Conservation (phyloP, 2,329 filamentous ascomycete species). For the Epichloe sylvatica region DNA sequence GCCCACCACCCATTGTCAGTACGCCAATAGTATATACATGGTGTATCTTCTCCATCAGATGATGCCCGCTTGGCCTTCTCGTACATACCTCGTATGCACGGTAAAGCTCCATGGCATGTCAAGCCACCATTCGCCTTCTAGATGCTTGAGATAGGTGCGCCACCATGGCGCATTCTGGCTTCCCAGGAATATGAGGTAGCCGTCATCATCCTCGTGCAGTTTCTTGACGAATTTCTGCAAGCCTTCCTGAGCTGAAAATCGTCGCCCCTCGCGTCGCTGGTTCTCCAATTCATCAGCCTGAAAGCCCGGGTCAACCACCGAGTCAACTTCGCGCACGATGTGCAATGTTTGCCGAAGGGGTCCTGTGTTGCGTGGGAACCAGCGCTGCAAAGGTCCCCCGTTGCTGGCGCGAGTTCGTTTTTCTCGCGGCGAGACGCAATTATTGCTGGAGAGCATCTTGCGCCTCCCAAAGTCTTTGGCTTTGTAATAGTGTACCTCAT, state of each 20-base stretch:
- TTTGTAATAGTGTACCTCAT: constrained; percentile 16
- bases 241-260: constrained; percentile 9
- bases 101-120: constrained; percentile 15
- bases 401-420: constrained; percentile 10
- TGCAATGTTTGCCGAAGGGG: constrained; percentile 15
- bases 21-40: neutral
- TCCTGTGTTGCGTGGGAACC: constrained; percentile 11
- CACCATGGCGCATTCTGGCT: constrained; percentile 16
- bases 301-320: constrained; percentile 14
- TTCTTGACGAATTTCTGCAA: constrained; percentile 10
- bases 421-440: constrained; percentile 9
- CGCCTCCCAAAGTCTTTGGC: constrained; percentile 16
- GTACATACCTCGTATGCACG: constrained; percentile 8
- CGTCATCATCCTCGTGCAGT: constrained; percentile 11
- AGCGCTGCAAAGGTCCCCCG: constrained; percentile 11
- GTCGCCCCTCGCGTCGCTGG: constrained; percentile 10
- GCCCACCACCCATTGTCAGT: neutral
- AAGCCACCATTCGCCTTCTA: constrained; percentile 17
- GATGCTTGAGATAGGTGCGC: constrained; percentile 11
- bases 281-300: constrained; percentile 14
- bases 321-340: constrained; percentile 14
- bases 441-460: constrained; percentile 4
- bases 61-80: neutral
- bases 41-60: neutral
- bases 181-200: constrained; percentile 15